Evolutionary conservation across 2,329 filamentous ascomycete genomes (phyloP), one percentile per base, ranked within the genome.

Genomic region (Trichoderma harzianum): DNA sequence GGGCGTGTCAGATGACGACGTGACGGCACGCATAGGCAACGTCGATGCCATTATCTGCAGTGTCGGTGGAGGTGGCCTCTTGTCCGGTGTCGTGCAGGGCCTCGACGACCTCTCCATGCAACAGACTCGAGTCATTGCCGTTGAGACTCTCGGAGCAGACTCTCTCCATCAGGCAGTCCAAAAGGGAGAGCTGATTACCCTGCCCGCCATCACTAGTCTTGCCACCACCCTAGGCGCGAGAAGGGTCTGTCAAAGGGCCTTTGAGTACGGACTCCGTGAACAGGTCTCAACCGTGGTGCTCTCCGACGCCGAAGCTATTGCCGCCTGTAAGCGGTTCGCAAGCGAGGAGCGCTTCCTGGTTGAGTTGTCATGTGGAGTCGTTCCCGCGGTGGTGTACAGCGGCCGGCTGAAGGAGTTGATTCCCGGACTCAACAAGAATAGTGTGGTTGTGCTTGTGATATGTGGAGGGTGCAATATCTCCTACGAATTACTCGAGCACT

Each of bases 41-140:
- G 84, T 91, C 3, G 90, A 93, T 76, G 91, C 88, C 2, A 83
- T 96, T 5, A 86, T 95, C 53, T 95, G 92, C 79, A 91, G 86
- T 72, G 92, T 94, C 47, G 93, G 93, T 5, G 93, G 93, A n/a
- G 93, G 93, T 12, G 93, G 93, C 0, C 81, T 96, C n/a, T 86
- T 96, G 62, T 91, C 90, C 76, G 93, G 93, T 2, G 83, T 96
- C 71, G 87, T 92, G 78, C 84, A 90, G 77, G 92, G 91, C 3
- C 82, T 94, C 2, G 74, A 78, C 64, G 74, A 74, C 47, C n/a
- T 74, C 61, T 62, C 71, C 6, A 61, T 76, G 70, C 39, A 74
- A 51, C 63, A 78, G 78, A 76, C 84, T 83, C 73, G 71, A 43
- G 86, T 95, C 16, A 78, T 95, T 30, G 92, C 91, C 1, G 84